phyloP scores from a whole-genome alignment of 176 grass and related monocot genomes.

The Alloteropsis semialata region DNA sequence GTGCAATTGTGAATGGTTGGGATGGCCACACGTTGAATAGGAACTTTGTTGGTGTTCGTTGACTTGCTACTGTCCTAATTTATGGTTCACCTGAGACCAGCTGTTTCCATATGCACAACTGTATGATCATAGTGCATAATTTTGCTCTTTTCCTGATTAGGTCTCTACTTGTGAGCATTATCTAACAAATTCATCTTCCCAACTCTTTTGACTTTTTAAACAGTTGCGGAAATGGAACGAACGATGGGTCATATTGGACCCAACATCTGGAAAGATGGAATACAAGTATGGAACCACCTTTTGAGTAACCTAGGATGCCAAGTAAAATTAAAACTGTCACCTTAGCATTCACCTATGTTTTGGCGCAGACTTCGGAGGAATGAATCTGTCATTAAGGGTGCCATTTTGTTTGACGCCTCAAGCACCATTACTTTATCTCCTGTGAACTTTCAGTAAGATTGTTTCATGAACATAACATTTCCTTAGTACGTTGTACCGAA shows the following conservation, averaged over 20 bases:
- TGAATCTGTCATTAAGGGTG: slow-evolving; percentile 73
- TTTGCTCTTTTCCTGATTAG: neutral
- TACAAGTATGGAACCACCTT: slow-evolving; percentile 66
- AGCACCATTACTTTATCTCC: slow-evolving; percentile 95
- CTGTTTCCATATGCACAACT: neutral
- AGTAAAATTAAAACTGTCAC: neutral
- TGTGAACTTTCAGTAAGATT: slow-evolving; percentile 94
- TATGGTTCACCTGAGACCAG: neutral
- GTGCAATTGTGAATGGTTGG: neutral
- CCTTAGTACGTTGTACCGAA: neutral
- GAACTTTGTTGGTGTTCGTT: neutral
- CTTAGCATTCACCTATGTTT: slow-evolving; percentile 21
- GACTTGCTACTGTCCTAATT: neutral
- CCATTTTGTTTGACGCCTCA: slow-evolving; percentile 85
- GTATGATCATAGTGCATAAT: neutral
- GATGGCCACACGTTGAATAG: neutral
- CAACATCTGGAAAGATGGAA: slow-evolving; percentile 97
- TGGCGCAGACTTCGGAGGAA: slow-evolving; percentile 65
- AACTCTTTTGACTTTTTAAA: slow-evolving; percentile 20
- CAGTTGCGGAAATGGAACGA: slow-evolving; percentile 98
- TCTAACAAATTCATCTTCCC: neutral
- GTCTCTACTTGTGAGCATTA: neutral
- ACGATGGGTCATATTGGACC: slow-evolving; percentile 93
- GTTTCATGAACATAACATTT: neutral
- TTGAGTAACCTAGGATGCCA: slow-evolving; percentile 22